Base-by-base conservation (phyloP, 2,329 filamentous ascomycete species). In the Rhynchosporium graminicola region DNA sequence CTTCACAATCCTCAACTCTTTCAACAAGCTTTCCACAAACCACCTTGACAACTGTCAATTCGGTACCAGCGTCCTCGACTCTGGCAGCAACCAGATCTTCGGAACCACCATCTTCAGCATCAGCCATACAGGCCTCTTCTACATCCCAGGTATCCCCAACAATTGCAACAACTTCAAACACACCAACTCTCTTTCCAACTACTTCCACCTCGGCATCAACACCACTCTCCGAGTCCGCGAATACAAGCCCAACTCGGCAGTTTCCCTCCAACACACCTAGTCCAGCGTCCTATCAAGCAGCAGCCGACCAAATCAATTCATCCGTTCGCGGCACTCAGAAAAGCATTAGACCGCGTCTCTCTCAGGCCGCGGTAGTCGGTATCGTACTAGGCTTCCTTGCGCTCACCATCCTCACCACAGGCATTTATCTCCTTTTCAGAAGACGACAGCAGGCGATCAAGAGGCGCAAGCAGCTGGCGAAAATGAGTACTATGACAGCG, bases 401-500 rank as follows among this genome's bases (percentile, higher is more conserved):
- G n/a, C 26, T 52, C 50, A 33, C 38, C 15, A 33, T 52, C n/a
- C 50, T 52, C 15, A 38, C 13, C 15, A 52, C 50, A 26, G 36
- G 13, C 15, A 5, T 52, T 2, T 26, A 12, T n/a, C 3, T 52
- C 31, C 50, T 52, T 3, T 52, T 52, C 50, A 15, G 50, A 3
- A 15, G 50, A 4, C 31, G 50, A 5, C 31, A 38, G 3, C 50
- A 38, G 8, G 33, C 50, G 15, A 15, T 52, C 3, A 52, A 38
- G 15, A 52, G 33, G 33, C 9, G 26, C 20, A 20, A 20, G 20
- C 20, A 20, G 28, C 31, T 29, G 4, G 48, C 15, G 12, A 33
- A 15, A 8, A 26, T 52, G 12, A 52, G 50, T 33, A 52, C 50
- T n/a, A 52, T 52, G 50, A 52, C 50, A 3, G 50, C 50, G 50